phyloP scores from a whole-genome alignment of 345 rosid species.

The Raphanus sativus region DNA sequence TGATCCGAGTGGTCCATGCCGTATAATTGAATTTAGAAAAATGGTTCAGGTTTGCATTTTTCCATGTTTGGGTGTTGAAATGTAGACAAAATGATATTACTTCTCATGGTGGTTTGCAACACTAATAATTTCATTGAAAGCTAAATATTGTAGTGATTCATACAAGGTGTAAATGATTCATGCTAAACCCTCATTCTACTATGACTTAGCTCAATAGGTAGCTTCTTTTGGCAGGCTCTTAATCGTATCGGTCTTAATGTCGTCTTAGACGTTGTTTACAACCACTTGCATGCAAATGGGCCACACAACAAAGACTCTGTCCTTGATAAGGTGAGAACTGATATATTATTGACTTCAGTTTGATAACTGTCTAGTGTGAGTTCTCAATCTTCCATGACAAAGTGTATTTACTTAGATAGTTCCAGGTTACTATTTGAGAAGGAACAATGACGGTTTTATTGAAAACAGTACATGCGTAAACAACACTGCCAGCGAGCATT shows the following conservation, averaged over 20 bases:
- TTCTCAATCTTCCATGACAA: constrained; percentile 17
- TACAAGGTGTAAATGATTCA: constrained; percentile 18
- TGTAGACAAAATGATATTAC: not conserved
- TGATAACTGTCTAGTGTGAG: constrained; percentile 1
- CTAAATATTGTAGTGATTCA: constrained; percentile 9
- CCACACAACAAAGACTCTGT: constrained; percentile 75
- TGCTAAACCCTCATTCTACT: constrained; percentile 4
- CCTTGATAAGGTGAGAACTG: constrained; percentile 72
- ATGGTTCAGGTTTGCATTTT: constrained; percentile 80
- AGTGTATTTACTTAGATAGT: constrained; percentile 61
- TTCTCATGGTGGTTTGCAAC: constrained; percentile 7
- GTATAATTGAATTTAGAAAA: constrained; percentile 77
- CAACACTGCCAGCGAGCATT: constrained; percentile 97
- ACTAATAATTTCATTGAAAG: constrained; percentile 3
- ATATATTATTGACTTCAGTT: constrained; percentile 6
- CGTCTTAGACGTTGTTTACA: constrained; percentile 92
- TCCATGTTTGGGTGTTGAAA: not conserved
- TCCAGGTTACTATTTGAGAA: constrained; percentile 96
- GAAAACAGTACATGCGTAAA: constrained; percentile 90
- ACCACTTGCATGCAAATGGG: constrained; percentile 89
- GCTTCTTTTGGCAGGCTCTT: constrained; percentile 57
- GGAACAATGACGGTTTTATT: constrained; percentile 73
- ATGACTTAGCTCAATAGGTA: constrained; percentile 15
- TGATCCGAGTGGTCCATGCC: constrained; percentile 68
- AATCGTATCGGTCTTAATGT: constrained; percentile 63